Percentiles rank a stretch among this genome's conserved stretches.
phyloP scores from a whole-genome alignment of 1,284 basidiomycete species.

The Irpex lacteus region DNA sequence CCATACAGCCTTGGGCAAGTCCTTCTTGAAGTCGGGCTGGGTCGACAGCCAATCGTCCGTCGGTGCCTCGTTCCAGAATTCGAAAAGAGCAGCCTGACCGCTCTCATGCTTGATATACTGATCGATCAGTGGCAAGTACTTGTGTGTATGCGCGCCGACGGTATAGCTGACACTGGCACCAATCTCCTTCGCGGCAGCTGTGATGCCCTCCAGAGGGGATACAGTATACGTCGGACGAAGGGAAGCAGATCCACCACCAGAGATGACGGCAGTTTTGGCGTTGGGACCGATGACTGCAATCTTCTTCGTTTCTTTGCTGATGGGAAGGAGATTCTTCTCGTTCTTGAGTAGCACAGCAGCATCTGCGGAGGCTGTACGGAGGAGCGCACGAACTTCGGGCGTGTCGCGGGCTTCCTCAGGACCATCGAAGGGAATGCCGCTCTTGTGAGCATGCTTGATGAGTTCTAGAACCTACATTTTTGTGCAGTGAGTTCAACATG shows the following conservation, averaged over 20 bases:
- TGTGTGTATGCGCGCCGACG: constrained; percentile 51
- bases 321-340: constrained; percentile 49
- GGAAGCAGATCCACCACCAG: constrained; percentile 72
- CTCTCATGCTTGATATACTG: constrained; percentile 10
- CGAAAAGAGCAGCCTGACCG: constrained; percentile 28
- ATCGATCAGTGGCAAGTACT: constrained; percentile 27
- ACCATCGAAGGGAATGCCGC: constrained; percentile 50
- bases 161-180: constrained; percentile 51
- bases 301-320: constrained; percentile 44
- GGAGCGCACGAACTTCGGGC: constrained; percentile 49
- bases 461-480: constrained; percentile 9
- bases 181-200: constrained; percentile 39
- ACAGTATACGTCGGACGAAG: constrained; percentile 69
- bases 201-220: constrained; percentile 66
- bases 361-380: constrained; percentile 56
- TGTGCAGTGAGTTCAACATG: constrained; percentile 51
- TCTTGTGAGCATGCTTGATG: constrained; percentile 22
- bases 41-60: constrained; percentile 57
- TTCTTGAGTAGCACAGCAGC: constrained; percentile 74
- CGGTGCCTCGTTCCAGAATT: constrained; percentile 51
- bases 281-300: constrained; percentile 74
- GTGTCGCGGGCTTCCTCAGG: constrained; percentile 54
- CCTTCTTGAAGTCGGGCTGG: constrained; percentile 35
- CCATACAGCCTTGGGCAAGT: constrained; percentile 57
- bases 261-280: constrained; percentile 61